Base-by-base conservation (phyloP, 805 yeast species). In the Cyberlindnera euphorbiae region DNA sequence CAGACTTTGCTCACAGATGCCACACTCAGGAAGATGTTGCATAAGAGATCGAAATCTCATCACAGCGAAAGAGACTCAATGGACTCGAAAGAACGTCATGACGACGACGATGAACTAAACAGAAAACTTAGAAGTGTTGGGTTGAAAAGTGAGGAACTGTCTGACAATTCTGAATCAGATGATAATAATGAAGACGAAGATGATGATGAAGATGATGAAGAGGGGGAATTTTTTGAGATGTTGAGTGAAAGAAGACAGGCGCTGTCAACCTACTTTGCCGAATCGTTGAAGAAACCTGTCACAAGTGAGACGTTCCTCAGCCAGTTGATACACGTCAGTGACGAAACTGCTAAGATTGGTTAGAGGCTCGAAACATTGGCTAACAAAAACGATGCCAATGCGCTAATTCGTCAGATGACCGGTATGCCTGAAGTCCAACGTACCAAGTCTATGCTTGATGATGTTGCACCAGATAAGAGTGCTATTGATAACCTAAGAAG, bases 331-430 rank as follows among this genome's bases (percentile, higher is more conserved):
- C 44, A 39, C 26, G 43, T 58, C 4, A 46, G 53, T 19, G 58
- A 54, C n/a, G 24, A 42, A 7, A 43, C 49, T 2, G 30, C 47
- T 10, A 42, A 36, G n/a, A 44, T 56, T 21, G 39, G 53, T 14
- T 17, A 31, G 9, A 41, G 46, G 13, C 37, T 57, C 28, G 43
- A 46, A 14, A 61, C 57, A 27, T 59, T 61, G n/a, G 66, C 67
- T 4, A 50, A 44, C 58, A 11, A 26, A 18, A 27, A 37, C 7
- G 65, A 60, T 33, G 62, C 64, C 12, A 68, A 67, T 0, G 59
- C 58, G 26, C 43, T 68, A 14, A 67, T 69, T 19, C 54, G 73
- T 22, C 55, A 66, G 0, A 45, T 68, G 17, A 67, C 74, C 0
- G 73, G 70, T 8, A 17, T 49, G 60, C 55, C 57, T 3, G 34